Percentiles rank a stretch among this genome's conserved stretches.
phyloP scores from a whole-genome alignment of 208 protist genomes.

The Leishmania tropica region DNA sequence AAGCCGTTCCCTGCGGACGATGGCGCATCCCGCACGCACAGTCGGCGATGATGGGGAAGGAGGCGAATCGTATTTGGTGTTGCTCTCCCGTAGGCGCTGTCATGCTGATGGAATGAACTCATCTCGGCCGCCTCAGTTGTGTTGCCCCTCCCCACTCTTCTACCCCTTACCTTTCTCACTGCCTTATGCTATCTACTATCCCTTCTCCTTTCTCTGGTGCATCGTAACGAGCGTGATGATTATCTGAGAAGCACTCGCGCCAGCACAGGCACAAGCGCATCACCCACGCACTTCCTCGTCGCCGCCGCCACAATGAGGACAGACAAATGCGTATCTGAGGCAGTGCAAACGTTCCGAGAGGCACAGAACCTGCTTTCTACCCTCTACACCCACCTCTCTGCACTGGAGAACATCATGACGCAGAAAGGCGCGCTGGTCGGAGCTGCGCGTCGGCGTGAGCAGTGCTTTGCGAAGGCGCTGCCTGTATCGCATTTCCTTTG shows the following conservation, averaged over 20 bases:
- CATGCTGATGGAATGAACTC: neutral
- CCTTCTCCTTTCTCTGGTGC: neutral
- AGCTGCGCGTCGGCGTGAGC: conserved; percentile 40
- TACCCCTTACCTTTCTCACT: neutral
- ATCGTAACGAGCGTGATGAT: neutral
- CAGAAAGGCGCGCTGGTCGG: conserved; percentile 50
- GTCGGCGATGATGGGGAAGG: neutral
- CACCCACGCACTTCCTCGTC: neutral
- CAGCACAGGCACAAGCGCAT: neutral
- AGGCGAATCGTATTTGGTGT: neutral
- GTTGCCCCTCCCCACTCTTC: neutral
- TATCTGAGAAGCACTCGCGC: neutral
- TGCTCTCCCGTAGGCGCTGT: neutral
- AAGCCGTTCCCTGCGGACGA: neutral
- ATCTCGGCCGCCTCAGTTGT: neutral
- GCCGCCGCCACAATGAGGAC: conserved; percentile 2
- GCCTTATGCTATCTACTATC: neutral
- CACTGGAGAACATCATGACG: conserved; percentile 54
- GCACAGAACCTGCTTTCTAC: conserved; percentile 62
- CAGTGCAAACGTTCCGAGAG: conserved; percentile 67
- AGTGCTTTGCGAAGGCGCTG: conserved; percentile 21
- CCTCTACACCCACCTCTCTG: conserved; percentile 45
- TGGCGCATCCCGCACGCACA: neutral
- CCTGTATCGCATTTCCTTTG: neutral
- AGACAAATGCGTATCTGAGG: conserved; percentile 21